Base-by-base conservation (phyloP, 129 eudicot genomes). In the Flaveria trinervia region DNA sequence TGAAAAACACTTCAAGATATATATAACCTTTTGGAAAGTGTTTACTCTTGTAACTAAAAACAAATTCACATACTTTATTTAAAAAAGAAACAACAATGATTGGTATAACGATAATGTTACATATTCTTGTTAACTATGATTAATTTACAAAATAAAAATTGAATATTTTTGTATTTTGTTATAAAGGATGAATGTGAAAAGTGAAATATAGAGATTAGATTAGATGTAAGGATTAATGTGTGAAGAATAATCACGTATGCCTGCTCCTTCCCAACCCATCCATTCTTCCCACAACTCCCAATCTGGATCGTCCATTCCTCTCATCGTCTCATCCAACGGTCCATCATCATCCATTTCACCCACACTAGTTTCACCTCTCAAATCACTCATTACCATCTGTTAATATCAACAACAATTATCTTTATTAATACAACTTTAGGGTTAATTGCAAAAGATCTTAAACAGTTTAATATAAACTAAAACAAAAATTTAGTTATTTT, bases 191-290 rank as follows among this genome's bases (percentile, higher is more conserved):
- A 62, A 4, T 28, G 68, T 11, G 36, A 36, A 36, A 36, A 36
- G 41, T 36, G 41, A 36, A 36, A 26, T 39, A 61, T 61, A 23
- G 5, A 11, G 20, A 28, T 87, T 59, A 92, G 62, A 88, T 90
- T 59, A 92, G 62, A 88, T 90, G 70, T 87, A 92, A 36, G 97
- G 97, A 44, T 92, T 92, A 44, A 90, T 82, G 22, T 88, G 90
- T 14, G 98, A 88, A 0, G 96, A 73, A 68, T 90, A 92, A 62
- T 90, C 92, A 3, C 89, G 89, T 55, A 86, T 88, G 9, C 92
- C 87, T 1, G 93, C 93, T 2, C 97, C 97, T 86, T 92, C 96
- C 97, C 96, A 92, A 28, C 94, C 98, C 96, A 86, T 87, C 95
- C 96, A 88, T 44, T 90, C 95, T 66, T 93, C 98, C 97, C 95